These are phyloP conservation scores for Aulographum hederae DNA, from an alignment of 2,329 filamentous ascomycete genomes.

Conservation along the genomic window DNA sequence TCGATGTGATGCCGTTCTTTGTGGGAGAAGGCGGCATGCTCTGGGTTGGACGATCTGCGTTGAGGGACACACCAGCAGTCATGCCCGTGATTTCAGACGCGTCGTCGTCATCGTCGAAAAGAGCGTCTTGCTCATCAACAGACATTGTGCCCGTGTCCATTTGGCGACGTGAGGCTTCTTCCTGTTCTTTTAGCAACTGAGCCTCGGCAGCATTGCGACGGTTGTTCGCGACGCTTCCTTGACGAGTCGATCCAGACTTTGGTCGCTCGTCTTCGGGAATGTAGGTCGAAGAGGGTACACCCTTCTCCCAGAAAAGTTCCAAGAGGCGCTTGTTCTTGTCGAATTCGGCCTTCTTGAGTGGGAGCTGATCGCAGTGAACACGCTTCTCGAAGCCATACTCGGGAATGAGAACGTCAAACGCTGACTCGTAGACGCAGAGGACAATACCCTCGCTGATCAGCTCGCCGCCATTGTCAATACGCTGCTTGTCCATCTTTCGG, in stretches of 20 bases:
- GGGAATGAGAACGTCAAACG: slow-evolving; percentile 93
- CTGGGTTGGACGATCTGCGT: slow-evolving; percentile 71
- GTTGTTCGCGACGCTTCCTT: slow-evolving; percentile 56
- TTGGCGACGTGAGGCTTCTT: slow-evolving; percentile 81
- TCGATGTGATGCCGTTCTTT: slow-evolving; percentile 47
- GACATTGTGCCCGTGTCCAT: slow-evolving; percentile 91
- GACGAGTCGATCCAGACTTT: slow-evolving; percentile 58
- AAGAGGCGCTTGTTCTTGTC: slow-evolving; percentile 88
- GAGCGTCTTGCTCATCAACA: slow-evolving; percentile 80
- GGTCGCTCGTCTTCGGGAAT: slow-evolving; percentile 93
- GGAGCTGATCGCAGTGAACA: slow-evolving; percentile 94
- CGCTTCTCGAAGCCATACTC: slow-evolving; percentile 99
- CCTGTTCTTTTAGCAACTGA: slow-evolving; percentile 66
- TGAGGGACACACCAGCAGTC: slow-evolving; percentile 77
- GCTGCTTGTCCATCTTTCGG: slow-evolving; percentile 84
- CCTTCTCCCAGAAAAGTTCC: slow-evolving; percentile 99
- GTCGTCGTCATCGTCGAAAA: slow-evolving; percentile 88
- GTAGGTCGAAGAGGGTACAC: slow-evolving; percentile 86
- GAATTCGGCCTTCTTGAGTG: slow-evolving; percentile 97
- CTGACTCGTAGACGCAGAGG: slow-evolving; percentile 93
- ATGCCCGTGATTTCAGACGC: slow-evolving; percentile 59
- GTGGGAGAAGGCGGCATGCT: slow-evolving; percentile 86
- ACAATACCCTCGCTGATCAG: slow-evolving; percentile 92
- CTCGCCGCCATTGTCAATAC: slow-evolving; percentile 72
- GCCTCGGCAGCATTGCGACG: slow-evolving; percentile 68